phyloP scores from a whole-genome alignment of 2,329 filamentous ascomycete genomes.

The Bipolaris oryzae region DNA sequence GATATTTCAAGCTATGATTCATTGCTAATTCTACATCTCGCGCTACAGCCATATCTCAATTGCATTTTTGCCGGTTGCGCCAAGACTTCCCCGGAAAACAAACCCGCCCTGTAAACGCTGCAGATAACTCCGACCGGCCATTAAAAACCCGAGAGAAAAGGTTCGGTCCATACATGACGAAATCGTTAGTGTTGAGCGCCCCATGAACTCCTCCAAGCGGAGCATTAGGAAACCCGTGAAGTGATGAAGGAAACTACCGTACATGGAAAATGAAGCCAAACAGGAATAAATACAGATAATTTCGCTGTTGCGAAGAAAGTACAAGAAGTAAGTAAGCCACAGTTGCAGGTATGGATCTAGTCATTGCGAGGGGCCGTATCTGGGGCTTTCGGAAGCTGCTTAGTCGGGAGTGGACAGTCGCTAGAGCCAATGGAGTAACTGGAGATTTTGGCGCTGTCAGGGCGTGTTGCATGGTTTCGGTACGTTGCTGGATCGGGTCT shows the following conservation, averaged over 20 bases:
- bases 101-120: not conserved
- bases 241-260: not conserved
- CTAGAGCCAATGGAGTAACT: constrained; percentile 2
- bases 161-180: constrained; percentile 11
- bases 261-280: not conserved
- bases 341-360: not conserved
- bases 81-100: not conserved
- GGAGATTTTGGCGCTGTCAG: constrained; percentile 3
- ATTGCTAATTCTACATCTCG: not conserved
- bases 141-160: not conserved
- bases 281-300: constrained; percentile 6
- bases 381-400: not conserved
- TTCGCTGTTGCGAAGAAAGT: not conserved
- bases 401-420: not conserved
- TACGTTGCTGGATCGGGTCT: not conserved
- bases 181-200: constrained; percentile 4
- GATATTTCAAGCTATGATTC: not conserved
- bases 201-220: constrained; percentile 11
- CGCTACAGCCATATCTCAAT: not conserved
- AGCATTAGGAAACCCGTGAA: constrained; percentile 4
- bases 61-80: constrained; percentile 1
- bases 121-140: constrained; percentile 5
- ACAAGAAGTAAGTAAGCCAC: not conserved
- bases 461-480: constrained; percentile 4
- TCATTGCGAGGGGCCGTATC: not conserved